Conservation (phyloP, 345 rosid genomes). For the Ceriops tagal region DNA sequence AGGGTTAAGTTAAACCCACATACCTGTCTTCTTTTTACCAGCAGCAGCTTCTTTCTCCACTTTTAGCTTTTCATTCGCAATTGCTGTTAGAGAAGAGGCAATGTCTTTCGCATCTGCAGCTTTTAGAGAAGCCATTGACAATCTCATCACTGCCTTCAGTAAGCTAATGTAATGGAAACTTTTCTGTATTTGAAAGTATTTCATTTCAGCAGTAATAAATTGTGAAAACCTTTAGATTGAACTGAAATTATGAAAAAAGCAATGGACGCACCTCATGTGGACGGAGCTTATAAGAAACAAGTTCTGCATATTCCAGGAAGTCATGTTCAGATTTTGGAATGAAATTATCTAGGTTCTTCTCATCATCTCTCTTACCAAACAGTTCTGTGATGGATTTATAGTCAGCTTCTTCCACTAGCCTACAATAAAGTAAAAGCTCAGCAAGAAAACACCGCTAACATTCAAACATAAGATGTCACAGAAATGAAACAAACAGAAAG, state of each 20-base stretch:
- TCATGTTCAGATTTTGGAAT: slow-evolving; percentile 96
- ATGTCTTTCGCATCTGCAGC: slow-evolving; percentile 90
- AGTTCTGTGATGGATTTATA: slow-evolving; percentile 67
- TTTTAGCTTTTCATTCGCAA: slow-evolving; percentile 86
- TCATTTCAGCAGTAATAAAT: slow-evolving; percentile 9
- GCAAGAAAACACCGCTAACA: slow-evolving; percentile 6
- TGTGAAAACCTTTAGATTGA: background rate
- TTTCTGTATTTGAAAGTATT: slow-evolving; percentile 51
- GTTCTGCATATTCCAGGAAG: slow-evolving; percentile 84
- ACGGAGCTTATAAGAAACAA: slow-evolving; percentile 67
- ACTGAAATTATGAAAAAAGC: background rate
- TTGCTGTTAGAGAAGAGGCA: slow-evolving; percentile 73
- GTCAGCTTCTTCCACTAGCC: slow-evolving; percentile 97
- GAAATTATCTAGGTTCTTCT: slow-evolving; percentile 55
- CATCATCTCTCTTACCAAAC: slow-evolving; percentile 58
- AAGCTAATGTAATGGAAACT: slow-evolving; percentile 66
- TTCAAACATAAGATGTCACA: background rate
- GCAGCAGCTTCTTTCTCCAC: slow-evolving; percentile 79
- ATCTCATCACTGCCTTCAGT: slow-evolving; percentile 82
- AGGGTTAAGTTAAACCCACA: background rate
- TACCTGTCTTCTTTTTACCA: slow-evolving; percentile 83
- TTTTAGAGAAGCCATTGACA: slow-evolving; percentile 62
- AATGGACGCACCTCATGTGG: slow-evolving; percentile 57
- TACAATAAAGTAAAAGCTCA: slow-evolving; percentile 13
- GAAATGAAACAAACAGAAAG: background rate